These are phyloP conservation scores for Pharnaceum exiguum DNA, from an alignment of 148 eudicot genomes.

Conservation along the genomic window DNA sequence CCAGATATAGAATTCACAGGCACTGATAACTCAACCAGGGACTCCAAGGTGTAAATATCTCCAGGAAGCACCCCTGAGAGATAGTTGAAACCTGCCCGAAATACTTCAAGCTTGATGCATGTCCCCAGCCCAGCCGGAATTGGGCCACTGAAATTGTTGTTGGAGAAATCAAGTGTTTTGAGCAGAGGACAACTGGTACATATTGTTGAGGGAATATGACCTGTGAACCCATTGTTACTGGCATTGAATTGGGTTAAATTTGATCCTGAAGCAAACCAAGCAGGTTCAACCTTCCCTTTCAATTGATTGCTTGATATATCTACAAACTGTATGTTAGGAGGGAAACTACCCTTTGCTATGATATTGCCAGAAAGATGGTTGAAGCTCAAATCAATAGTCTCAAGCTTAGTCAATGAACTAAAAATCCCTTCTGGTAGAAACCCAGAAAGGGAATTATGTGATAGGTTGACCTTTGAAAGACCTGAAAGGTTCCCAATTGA, in stretches of 20 bases:
- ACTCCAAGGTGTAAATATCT: conserved; percentile 35
- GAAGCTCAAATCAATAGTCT: conserved; percentile 59
- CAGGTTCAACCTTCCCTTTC: conserved; percentile 38
- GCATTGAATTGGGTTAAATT: conserved; percentile 51
- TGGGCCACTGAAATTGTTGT: conserved; percentile 40
- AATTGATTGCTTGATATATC: conserved; percentile 60
- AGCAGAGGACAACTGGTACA: conserved; percentile 42
- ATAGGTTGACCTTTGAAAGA: conserved; percentile 57
- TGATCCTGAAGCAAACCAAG: conserved; percentile 28
- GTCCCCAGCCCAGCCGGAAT: conserved; percentile 47
- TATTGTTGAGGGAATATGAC: conserved; percentile 46
- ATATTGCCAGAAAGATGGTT: conserved; percentile 50
- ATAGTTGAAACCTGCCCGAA: conserved; percentile 60
- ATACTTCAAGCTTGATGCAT: conserved; percentile 40
- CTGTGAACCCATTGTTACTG: conserved; percentile 56
- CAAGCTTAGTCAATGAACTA: conserved; percentile 37
- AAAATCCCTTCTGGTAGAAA: conserved; percentile 57
- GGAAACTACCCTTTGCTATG: conserved; percentile 30
- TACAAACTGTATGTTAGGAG: conserved; percentile 30
- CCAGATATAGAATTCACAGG: conserved; percentile 60
- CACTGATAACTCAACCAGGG: conserved; percentile 48
- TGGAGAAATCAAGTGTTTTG: conserved; percentile 54
- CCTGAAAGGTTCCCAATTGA: conserved; percentile 41
- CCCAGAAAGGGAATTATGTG: conserved; percentile 56
- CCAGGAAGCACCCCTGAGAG: conserved; percentile 51